Percentiles rank a stretch among this genome's conserved stretches.
phyloP scores from a whole-genome alignment of 1,284 basidiomycete genomes.

The Boletellus sp. region DNA sequence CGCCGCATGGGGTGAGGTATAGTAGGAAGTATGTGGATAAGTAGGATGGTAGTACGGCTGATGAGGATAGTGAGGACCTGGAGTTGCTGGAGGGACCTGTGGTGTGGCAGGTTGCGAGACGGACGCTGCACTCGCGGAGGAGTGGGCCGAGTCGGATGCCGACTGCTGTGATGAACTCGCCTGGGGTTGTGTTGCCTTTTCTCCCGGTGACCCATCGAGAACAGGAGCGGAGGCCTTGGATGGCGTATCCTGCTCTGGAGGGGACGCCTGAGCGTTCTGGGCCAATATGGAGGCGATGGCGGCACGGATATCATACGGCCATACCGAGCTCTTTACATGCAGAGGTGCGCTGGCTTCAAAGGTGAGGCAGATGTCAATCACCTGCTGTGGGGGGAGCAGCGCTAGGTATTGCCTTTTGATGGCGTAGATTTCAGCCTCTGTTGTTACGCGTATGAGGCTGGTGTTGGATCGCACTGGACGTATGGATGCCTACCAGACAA shows the following conservation, averaged over 20 bases:
- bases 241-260: slow-evolving; percentile 9
- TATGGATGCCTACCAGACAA: slow-evolving; percentile 27
- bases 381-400: slow-evolving; percentile 59
- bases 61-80: slow-evolving; percentile 45
- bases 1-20: slow-evolving; percentile 33
- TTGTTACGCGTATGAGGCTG: slow-evolving; percentile 9
- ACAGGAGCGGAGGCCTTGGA: slow-evolving; percentile 11
- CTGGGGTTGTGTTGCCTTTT: slow-evolving; percentile 25
- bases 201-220: slow-evolving; percentile 8
- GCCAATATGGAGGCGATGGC: slow-evolving; percentile 54
- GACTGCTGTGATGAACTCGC: slow-evolving; percentile 15
- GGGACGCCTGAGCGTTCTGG: slow-evolving; percentile 22
- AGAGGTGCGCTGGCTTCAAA: slow-evolving; percentile 66
- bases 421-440: slow-evolving; percentile 44
- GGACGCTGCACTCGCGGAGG: slow-evolving; percentile 11
- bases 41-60: slow-evolving; percentile 48
- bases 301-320: slow-evolving; percentile 64
- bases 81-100: slow-evolving; percentile 27
- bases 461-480: neutral
- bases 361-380: slow-evolving; percentile 71
- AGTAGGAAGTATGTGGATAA: slow-evolving; percentile 63
- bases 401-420: slow-evolving; percentile 68
- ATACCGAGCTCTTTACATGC: slow-evolving; percentile 56
- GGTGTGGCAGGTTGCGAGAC: slow-evolving; percentile 20
- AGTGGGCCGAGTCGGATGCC: slow-evolving; percentile 18